phyloP scores from a whole-genome alignment of 2,329 filamentous ascomycete species.

The Annulohypoxylon truncatum region DNA sequence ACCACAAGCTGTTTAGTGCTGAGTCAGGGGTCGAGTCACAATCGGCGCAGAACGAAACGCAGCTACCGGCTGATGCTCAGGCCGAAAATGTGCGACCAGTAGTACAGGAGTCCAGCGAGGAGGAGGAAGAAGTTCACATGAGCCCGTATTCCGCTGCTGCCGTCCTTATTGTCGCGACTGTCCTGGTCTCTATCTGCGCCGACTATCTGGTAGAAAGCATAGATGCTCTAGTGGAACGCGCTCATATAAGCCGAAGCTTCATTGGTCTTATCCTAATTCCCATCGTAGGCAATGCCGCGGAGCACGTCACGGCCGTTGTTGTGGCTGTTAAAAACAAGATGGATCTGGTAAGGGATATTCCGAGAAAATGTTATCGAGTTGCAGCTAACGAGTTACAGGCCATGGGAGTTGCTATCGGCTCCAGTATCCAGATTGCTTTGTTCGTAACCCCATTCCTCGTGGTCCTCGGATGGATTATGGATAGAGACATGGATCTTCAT shows the following conservation, averaged over 20 bases:
- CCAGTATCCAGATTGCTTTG: conserved; percentile 84
- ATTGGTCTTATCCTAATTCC: conserved; percentile 83
- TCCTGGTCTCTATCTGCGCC: conserved; percentile 78
- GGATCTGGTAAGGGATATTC: conserved; percentile 60
- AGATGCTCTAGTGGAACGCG: conserved; percentile 74
- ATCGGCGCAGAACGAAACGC: conserved; percentile 28
- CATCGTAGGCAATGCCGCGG: conserved; percentile 83
- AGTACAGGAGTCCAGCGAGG: conserved; percentile 53
- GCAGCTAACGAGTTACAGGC: conserved; percentile 56
- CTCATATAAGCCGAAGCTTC: conserved; percentile 81
- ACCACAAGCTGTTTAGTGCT: conserved; percentile 76
- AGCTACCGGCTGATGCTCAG: conserved; percentile 33
- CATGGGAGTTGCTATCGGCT: conserved; percentile 84
- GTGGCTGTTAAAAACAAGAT: conserved; percentile 83
- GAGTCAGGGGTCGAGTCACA: conserved; percentile 58
- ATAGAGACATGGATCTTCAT: conserved; percentile 78
- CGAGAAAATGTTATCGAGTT: neutral
- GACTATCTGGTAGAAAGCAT: conserved; percentile 83
- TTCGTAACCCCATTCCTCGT: conserved; percentile 85
- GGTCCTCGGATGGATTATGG: conserved; percentile 81
- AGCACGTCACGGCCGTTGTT: conserved; percentile 84
- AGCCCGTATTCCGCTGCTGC: conserved; percentile 71
- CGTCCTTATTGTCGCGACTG: conserved; percentile 76
- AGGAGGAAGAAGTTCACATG: conserved; percentile 63
- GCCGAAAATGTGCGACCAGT: conserved; percentile 30